These are phyloP conservation scores for Dionaea muscipula DNA, from an alignment of 179 eudicot species.

Conservation along the genomic window DNA sequence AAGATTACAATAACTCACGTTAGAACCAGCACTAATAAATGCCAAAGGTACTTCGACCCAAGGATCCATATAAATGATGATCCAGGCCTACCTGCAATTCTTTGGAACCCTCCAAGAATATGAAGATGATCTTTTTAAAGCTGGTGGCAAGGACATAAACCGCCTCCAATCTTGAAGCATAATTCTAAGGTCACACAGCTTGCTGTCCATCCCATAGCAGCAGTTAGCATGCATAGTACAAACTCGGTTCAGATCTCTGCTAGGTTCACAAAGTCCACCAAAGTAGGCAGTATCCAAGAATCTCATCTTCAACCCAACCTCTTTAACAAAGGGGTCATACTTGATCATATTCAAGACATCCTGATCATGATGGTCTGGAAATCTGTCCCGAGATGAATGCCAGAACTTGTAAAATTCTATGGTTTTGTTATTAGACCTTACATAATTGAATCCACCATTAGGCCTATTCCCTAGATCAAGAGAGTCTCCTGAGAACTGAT, in stretches of 20 bases:
- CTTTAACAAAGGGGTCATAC: conserved; percentile 30
- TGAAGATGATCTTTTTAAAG: conserved; percentile 23
- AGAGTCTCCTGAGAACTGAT: conserved; percentile 46
- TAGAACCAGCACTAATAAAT: neutral
- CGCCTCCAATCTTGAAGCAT: conserved; percentile 71
- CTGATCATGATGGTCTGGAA: conserved; percentile 70
- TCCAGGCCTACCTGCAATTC: conserved; percentile 42
- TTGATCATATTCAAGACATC: conserved; percentile 72
- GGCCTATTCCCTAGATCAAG: conserved; percentile 42
- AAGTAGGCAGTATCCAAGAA: conserved; percentile 62
- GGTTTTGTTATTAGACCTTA: conserved; percentile 52
- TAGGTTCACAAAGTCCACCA: conserved; percentile 83
- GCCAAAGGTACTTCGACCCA: neutral
- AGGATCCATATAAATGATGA: neutral
- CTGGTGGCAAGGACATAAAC: conserved; percentile 44
- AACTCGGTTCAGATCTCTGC: conserved; percentile 50
- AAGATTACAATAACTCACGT: neutral
- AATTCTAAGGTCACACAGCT: conserved; percentile 55
- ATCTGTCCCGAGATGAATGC: conserved; percentile 38
- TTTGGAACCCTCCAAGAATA: conserved; percentile 51
- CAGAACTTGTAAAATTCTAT: conserved; percentile 72
- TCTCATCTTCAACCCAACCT: conserved; percentile 54
- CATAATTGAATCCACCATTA: conserved; percentile 73
- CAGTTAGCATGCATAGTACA: conserved; percentile 87
- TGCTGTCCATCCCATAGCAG: conserved; percentile 58